Conservation (phyloP, 148 eudicot genomes). For the Suaeda aralocaspica region DNA sequence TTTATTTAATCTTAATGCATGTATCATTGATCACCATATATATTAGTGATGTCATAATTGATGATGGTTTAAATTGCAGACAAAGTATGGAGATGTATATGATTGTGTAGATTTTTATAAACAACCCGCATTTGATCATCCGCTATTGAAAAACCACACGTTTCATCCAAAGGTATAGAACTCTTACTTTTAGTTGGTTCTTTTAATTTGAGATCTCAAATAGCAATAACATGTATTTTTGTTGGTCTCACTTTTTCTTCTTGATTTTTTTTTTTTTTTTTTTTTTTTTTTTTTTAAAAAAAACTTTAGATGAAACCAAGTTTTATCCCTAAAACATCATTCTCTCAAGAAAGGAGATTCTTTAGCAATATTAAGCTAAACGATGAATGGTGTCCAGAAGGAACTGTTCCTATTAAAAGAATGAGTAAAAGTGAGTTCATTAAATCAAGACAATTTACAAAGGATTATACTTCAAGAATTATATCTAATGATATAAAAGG, state of each 20-base stretch:
- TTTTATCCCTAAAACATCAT: too few species aligned
- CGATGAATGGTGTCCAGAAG: conserved; percentile 23
- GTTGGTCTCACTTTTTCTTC: neutral
- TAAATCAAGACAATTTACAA: neutral
- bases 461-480: conserved; percentile 4
- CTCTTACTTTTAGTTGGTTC: too few species aligned
- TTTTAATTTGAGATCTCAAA: too few species aligned
- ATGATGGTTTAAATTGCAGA: neutral
- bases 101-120: conserved; percentile 22
- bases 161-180: conserved; percentile 12
- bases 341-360: neutral
- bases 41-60: too few species aligned
- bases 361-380: neutral
- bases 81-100: conserved; percentile 2
- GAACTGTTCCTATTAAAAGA: conserved; percentile 25
- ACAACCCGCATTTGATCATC: conserved; percentile 23
- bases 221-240: too few species aligned
- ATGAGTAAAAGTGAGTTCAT: conserved; percentile 4
- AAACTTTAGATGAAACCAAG: conserved; percentile 20
- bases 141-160: conserved; percentile 8
- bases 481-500: neutral
- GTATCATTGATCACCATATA: too few species aligned
- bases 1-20: too few species aligned
- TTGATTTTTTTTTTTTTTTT: neutral
- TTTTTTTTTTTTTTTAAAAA: too few species aligned